These are phyloP conservation scores for Penicillium antarcticum DNA, from an alignment of 495 filamentous ascomycete genomes.

Conservation along the genomic window DNA sequence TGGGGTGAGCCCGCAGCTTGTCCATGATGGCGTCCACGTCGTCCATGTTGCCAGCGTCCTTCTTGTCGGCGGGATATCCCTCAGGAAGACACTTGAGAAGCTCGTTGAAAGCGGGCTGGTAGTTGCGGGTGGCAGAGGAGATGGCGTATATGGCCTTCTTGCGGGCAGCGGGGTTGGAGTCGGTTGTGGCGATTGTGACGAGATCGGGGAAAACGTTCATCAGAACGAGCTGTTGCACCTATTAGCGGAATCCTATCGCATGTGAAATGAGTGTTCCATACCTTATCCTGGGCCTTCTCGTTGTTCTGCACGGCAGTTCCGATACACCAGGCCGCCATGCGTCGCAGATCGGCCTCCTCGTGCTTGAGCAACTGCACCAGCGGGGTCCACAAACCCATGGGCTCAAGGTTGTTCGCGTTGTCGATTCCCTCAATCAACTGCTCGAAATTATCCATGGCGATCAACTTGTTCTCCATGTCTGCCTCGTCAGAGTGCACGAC, in stretches of 20 bases:
- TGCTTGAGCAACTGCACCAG: conserved; percentile 65
- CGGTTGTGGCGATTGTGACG: conserved; percentile 59
- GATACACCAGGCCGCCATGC: conserved; percentile 86
- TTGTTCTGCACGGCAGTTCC: conserved; percentile 98
- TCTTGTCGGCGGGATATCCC: conserved; percentile 54
- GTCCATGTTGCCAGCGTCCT: conserved; percentile 83
- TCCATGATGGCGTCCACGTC: conserved; percentile 70
- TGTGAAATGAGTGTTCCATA: conserved; percentile 22
- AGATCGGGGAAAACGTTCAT: conserved; percentile 68
- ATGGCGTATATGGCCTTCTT: conserved; percentile 87
- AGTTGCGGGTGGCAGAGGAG: conserved; percentile 80
- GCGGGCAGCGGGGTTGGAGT: conserved; percentile 61
- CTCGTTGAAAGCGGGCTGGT: conserved; percentile 68
- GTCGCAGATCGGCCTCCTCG: conserved; percentile 66
- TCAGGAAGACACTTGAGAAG: conserved; percentile 60
- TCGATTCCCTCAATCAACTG: conserved; percentile 87
- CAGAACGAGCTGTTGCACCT: conserved; percentile 51
- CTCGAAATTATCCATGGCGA: conserved; percentile 95
- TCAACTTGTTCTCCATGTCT: conserved; percentile 71
- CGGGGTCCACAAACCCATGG: conserved; percentile 75
- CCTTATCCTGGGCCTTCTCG: conserved; percentile 70
- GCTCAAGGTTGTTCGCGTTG: conserved; percentile 89
- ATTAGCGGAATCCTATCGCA: conserved; percentile 13
- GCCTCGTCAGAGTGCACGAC: conserved; percentile 62
- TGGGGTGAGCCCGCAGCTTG: conserved; percentile 54